Evolutionary conservation across 345 rosid species (phyloP).

Genomic region (Conringia planisiliqua): DNA sequence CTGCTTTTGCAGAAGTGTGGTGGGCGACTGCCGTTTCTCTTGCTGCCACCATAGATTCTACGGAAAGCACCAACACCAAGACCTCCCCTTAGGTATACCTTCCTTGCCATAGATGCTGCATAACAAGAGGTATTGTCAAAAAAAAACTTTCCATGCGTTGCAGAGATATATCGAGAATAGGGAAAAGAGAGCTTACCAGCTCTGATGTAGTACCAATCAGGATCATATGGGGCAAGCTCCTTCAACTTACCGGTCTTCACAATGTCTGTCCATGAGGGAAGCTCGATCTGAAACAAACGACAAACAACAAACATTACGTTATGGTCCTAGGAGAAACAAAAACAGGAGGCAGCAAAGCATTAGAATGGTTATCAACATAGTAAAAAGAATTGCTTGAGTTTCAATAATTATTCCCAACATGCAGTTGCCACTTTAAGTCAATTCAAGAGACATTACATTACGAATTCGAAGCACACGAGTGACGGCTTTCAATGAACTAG

Average conservation of each 20-base stretch:
- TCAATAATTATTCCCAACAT: background rate
- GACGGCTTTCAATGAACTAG: background rate
- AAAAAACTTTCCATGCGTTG: background rate
- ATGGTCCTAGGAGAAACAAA: background rate
- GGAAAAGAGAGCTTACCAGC: slow-evolving; percentile 45
- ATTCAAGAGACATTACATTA: background rate
- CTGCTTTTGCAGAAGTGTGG: slow-evolving; percentile 89
- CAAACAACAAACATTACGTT: background rate
- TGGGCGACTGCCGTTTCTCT: slow-evolving; percentile 83
- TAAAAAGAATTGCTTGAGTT: background rate
- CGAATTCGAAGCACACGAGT: background rate
- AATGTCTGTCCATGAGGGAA: slow-evolving; percentile 84
- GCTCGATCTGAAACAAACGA: slow-evolving; percentile 56
- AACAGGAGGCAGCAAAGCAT: background rate
- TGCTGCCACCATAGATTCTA: slow-evolving; percentile 84
- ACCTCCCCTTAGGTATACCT: slow-evolving; percentile 80
- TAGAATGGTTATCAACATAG: background rate
- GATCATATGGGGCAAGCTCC: slow-evolving; percentile 95
- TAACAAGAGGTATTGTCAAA: background rate
- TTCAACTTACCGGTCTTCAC: slow-evolving; percentile 75
- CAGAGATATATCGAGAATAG: background rate
- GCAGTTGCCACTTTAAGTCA: no score
- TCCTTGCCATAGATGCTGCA: slow-evolving; percentile 91
- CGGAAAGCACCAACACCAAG: slow-evolving; percentile 88
- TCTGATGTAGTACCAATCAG: slow-evolving; percentile 82